Base-by-base conservation (phyloP, 805 yeast genomes). In the Saccharomycodes ludwigii region DNA sequence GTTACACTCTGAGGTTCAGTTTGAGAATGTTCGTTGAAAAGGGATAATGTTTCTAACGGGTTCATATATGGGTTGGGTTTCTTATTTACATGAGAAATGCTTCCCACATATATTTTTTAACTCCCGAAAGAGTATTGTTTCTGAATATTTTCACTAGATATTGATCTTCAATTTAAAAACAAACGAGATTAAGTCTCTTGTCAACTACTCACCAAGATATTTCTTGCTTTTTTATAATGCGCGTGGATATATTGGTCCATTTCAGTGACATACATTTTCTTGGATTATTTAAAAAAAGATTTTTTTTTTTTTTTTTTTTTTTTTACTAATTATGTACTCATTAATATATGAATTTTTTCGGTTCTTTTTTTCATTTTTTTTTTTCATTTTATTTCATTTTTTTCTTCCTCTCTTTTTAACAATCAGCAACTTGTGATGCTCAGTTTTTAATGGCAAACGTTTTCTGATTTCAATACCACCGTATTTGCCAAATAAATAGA, bases 1-100 rank as follows among this genome's bases (percentile, higher is more conserved):
- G 83, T 77, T 73, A 80, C 93, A 81, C 88, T 79, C 91, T 78
- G 91, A 85, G 73, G 77, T 76, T 71, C 65, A 64, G 68, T 73
- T 51, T 34, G n/a, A n/a, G n/a, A n/a, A n/a, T n/a, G n/a, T n/a
- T n/a, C n/a, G n/a, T n/a, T n/a, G n/a, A n/a, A n/a, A n/a, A n/a
- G n/a, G 26, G 28, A 31, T 35, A 38, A 25, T 10, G 6, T n/a
- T 5, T 25, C 28, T 19, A 29, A 37, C 29, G 24, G 28, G 28
- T 25, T 25, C 6, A 18, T 18, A 11, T 27, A 18, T 3, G n/a
- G n/a, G n/a, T n/a, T n/a, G n/a, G n/a, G n/a, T n/a, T n/a, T n/a
- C n/a, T n/a, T n/a, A n/a, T n/a, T n/a, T n/a, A n/a, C n/a, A n/a
- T n/a, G n/a, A n/a, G n/a, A n/a, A n/a, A n/a, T n/a, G n/a, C n/a